Evolutionary conservation across 257 asterid genomes (phyloP), one percentile per base, ranked within the genome.

Genomic region (Solanum clarkiae): DNA sequence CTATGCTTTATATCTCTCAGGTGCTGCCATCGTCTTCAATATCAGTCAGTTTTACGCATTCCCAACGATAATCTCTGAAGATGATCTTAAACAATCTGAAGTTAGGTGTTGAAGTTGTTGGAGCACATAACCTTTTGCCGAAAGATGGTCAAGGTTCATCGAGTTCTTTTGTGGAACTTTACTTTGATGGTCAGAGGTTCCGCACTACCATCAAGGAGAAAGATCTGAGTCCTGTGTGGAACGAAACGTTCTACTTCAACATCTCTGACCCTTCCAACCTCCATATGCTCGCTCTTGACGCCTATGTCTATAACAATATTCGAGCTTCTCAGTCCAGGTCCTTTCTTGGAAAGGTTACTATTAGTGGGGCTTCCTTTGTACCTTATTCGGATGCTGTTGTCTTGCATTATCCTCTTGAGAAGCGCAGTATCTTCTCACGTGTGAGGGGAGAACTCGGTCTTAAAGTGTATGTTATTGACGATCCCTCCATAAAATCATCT

Each of bases 91-190:
- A 90, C 82, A 93, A 89, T 90, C 87, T 94, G 80, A 95, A 95
- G 93, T 91, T 95, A 4, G 98, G 98, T 14, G 97, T 94, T 8
- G 97, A 95, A 18, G 91, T 96, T 32, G 87, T 94, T 29, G 87
- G 94, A 42, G 98, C 99, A 51, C 97, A 94, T 68, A 93, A 92
- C 86, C 99, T 96, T 85, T 85, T 96, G 74, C 93, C 99, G 8
- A 96, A 96, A 88, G 97, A 96, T 42, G 98, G 99, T 6, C 96
- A 94, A 83, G 99, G 99, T 79, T 96, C 99, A 8, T 94, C 98
- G 29, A 94, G 89, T 84, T 85, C 99, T 65, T 94, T 86, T 72
- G 98, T 93, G 65, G 99, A 96, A 83, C 95, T 96, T 62, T 84
- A 86, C 84, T 96, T 94, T 24, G 94, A 96, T 20, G 97, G 94